Evolutionary conservation across 202 grass and related monocot species (phyloP).

Genomic region (Digitaria exilis): DNA sequence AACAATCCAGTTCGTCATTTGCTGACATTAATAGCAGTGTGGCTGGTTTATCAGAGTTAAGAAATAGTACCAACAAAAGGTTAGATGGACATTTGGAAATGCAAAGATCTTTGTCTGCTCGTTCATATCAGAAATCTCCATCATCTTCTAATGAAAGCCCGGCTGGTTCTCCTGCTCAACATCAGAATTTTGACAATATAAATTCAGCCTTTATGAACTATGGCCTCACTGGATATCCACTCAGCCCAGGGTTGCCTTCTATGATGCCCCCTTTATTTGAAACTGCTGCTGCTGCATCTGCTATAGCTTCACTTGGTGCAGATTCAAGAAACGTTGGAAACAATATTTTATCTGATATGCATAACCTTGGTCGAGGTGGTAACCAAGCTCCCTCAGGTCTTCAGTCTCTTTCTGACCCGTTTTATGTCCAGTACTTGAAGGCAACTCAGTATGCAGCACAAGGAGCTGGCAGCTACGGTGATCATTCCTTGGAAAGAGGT

Average conservation of each 20-base stretch:
- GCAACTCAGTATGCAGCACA: constrained; percentile 61
- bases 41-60: constrained; percentile 46
- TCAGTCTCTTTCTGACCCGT: constrained; percentile 64
- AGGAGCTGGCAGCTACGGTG: constrained; percentile 44
- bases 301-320: constrained; percentile 44
- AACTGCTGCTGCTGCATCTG: constrained; percentile 53
- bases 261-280: constrained; percentile 64
- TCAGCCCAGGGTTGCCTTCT: constrained; percentile 55
- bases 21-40: constrained; percentile 49
- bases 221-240: constrained; percentile 61
- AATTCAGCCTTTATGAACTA: constrained; percentile 67
- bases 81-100: constrained; percentile 46
- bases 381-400: constrained; percentile 56
- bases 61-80: constrained; percentile 46
- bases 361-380: constrained; percentile 55
- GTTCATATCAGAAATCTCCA: constrained; percentile 70
- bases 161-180: constrained; percentile 66
- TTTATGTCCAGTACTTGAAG: constrained; percentile 80
- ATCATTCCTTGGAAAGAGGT: constrained; percentile 61
- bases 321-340: constrained; percentile 56
- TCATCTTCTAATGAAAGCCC: constrained; percentile 57
- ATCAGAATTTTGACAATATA: constrained; percentile 64
- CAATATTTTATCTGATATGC: constrained; percentile 67
- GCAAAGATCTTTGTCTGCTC: constrained; percentile 48
- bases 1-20: constrained; percentile 62